phyloP scores from a whole-genome alignment of 2,329 filamentous ascomycete species.

The Teratosphaeria gauchensis region DNA sequence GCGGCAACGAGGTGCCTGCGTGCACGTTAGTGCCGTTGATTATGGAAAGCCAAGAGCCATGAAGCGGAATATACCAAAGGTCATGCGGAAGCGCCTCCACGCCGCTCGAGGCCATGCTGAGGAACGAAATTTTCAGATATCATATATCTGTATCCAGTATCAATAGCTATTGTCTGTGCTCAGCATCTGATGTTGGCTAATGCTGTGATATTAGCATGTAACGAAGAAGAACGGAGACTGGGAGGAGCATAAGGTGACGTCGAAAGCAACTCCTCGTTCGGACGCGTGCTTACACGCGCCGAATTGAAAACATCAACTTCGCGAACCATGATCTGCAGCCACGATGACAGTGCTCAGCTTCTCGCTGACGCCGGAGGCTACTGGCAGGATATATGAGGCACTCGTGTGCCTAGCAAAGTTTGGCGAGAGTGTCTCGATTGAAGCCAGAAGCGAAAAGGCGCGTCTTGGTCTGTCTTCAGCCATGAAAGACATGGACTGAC shows the following conservation, averaged over 20 bases:
- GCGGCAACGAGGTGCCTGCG: conserved; percentile 46
- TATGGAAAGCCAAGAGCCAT: not conserved
- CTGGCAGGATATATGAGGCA: conserved; percentile 60
- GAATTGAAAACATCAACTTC: not conserved
- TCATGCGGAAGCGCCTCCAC: not conserved
- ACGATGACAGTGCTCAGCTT: conserved; percentile 52
- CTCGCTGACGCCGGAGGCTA: conserved; percentile 63
- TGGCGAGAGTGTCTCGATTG: conserved; percentile 67
- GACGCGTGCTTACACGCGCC: not conserved
- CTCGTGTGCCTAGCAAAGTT: conserved; percentile 69
- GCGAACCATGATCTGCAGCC: not conserved
- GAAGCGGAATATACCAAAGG: not conserved
- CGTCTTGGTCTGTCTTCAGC: conserved; percentile 1
- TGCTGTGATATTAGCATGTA: not conserved
- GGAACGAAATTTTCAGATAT: not conserved
- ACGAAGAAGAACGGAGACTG: not conserved
- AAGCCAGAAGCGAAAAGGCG: conserved; percentile 60
- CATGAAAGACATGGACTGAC: not conserved
- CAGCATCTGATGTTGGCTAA: not conserved
- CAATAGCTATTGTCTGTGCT: not conserved
- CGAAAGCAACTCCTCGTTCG: not conserved
- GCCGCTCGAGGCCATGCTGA: not conserved
- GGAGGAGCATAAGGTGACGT: not conserved
- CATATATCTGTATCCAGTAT: not conserved
- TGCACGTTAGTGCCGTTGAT: not conserved